Conservation (phyloP, 495 filamentous ascomycete genomes). For the Podospora anserina region DNA sequence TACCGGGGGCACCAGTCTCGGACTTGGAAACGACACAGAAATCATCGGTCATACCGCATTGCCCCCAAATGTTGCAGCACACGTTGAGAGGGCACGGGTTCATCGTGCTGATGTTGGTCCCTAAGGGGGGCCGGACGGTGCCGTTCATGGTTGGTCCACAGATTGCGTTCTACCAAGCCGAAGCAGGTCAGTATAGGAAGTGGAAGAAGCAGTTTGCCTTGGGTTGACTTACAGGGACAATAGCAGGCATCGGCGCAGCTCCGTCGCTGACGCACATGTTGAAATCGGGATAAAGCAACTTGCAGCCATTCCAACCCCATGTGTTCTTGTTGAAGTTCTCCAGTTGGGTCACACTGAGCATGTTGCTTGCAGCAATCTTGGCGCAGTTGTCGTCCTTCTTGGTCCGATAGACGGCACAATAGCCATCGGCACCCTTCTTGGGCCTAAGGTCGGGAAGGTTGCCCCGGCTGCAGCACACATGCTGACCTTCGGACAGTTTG, state of each 20-base stretch:
- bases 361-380: constrained; percentile 38
- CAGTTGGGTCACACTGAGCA: constrained; percentile 29
- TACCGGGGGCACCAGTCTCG: constrained; percentile 39
- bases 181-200: too few species aligned
- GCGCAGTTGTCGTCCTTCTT: constrained; percentile 36
- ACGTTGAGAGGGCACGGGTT: constrained; percentile 39
- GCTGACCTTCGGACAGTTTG: constrained; percentile 30
- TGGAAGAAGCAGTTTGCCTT: too few species aligned
- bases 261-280: constrained; percentile 35
- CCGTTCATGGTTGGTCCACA: constrained; percentile 37
- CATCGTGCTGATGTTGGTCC: constrained; percentile 20
- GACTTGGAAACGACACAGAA: constrained; percentile 37
- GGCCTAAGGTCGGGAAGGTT: constrained; percentile 23
- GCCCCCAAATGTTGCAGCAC: constrained; percentile 42
- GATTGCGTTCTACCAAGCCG: constrained; percentile 27
- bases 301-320: constrained; percentile 46
- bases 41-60: constrained; percentile 45
- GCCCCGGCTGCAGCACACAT: constrained; percentile 46
- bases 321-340: constrained; percentile 35
- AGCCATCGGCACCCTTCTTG: constrained; percentile 24
- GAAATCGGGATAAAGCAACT: constrained; percentile 22
- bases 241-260: too few species aligned
- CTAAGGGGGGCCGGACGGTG: constrained; percentile 10
- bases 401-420: constrained; percentile 24
- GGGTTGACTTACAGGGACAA: constrained; percentile 12